These are phyloP conservation scores for Botryotinia narcissicola DNA, from an alignment of 2,329 filamentous ascomycete species.

Conservation along the genomic window DNA sequence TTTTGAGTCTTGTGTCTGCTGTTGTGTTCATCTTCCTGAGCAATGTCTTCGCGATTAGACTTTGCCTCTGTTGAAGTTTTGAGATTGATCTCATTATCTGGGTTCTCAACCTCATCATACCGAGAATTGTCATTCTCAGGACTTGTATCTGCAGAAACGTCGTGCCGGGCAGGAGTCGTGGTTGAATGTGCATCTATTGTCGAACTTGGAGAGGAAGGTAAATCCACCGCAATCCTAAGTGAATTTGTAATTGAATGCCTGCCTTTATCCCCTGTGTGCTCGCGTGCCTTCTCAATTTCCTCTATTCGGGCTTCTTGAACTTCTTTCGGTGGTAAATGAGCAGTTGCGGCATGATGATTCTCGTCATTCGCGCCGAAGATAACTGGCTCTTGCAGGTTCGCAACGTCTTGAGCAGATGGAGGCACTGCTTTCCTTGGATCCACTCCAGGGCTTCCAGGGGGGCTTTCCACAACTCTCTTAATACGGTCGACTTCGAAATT, in stretches of 20 bases:
- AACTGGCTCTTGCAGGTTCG: conserved; percentile 34
- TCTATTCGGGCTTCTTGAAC: conserved; percentile 45
- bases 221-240: conserved; percentile 44
- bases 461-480: conserved; percentile 31
- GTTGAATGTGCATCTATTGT: conserved; percentile 68
- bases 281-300: conserved; percentile 41
- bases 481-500: conserved; percentile 33
- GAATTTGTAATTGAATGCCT: conserved; percentile 41
- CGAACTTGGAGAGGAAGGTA: conserved; percentile 57
- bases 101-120: conserved; percentile 49
- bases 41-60: conserved; percentile 33
- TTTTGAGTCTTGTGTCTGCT: conserved; percentile 33
- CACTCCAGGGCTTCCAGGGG: conserved; percentile 36
- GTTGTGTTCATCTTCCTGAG: conserved; percentile 40
- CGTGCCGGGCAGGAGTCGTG: conserved; percentile 66
- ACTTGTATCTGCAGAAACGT: conserved; percentile 71
- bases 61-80: conserved; percentile 39
- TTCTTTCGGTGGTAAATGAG: conserved; percentile 50
- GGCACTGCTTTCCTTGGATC: conserved; percentile 37
- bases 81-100: conserved; percentile 46
- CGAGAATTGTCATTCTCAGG: conserved; percentile 65
- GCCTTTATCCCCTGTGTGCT: conserved; percentile 34
- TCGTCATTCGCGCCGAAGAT: conserved; percentile 30
- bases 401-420: conserved; percentile 39
- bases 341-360: conserved; percentile 35